Conservation (phyloP, 495 filamentous ascomycete genomes). For the Neurospora pannonica region DNA sequence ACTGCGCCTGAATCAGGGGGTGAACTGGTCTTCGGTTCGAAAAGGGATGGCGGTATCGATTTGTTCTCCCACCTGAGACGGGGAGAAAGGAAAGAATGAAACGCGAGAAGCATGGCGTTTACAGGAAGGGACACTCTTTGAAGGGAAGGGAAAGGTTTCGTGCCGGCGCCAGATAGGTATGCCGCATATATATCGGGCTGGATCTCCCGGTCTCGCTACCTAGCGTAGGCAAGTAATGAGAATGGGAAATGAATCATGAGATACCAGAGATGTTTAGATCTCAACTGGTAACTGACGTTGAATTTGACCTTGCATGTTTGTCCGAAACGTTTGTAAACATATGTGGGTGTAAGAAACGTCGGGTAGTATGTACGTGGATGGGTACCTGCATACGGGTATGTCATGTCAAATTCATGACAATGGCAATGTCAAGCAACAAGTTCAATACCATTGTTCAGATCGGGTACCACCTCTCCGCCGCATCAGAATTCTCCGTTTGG, state of each 20-base stretch:
- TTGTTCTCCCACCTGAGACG: background rate
- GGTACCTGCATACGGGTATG: background rate
- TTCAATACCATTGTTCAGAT: background rate
- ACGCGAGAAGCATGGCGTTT: background rate
- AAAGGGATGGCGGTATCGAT: background rate
- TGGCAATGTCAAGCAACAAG: background rate
- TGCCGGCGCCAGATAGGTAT: background rate
- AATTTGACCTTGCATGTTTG: background rate
- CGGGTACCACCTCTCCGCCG: background rate
- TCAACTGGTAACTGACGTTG: background rate
- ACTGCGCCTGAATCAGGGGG: background rate
- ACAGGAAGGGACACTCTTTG: background rate
- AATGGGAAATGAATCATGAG: background rate
- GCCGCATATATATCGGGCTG: background rate
- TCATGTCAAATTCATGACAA: background rate
- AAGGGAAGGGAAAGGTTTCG: background rate
- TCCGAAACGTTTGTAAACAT: background rate
- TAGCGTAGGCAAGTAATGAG: background rate
- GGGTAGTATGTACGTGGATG: background rate
- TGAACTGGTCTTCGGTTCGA: background rate
- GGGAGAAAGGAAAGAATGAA: background rate
- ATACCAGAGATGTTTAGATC: background rate
- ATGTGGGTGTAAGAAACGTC: background rate
- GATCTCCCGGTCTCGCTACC: background rate
- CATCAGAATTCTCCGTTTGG: background rate